Evolutionary conservation across 352 stramenopile genomes (phyloP).

Genomic region (Phytopythium chamaehyphon): DNA sequence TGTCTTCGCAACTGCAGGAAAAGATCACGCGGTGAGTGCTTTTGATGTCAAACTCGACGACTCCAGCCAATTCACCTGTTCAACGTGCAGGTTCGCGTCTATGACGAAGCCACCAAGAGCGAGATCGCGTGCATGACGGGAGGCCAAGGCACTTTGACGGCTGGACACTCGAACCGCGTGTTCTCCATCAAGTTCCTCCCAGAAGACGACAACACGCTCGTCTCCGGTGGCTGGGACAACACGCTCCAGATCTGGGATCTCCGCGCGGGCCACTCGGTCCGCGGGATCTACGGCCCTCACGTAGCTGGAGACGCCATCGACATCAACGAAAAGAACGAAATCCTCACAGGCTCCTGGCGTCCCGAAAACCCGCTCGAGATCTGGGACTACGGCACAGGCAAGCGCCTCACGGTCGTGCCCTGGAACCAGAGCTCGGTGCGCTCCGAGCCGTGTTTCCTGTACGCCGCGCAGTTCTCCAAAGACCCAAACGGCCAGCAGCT

Average conservation of each 20-base stretch:
- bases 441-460: constrained; percentile 84
- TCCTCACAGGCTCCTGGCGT: constrained; percentile 90
- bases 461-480: constrained; percentile 86
- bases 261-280: constrained; percentile 79
- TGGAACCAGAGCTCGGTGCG: constrained; percentile 86
- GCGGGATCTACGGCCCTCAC: constrained; percentile 89
- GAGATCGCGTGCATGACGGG: constrained; percentile 68
- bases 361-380: constrained; percentile 88
- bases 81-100: constrained; percentile 54
- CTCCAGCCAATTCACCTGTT: neutral
- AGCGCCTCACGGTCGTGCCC: constrained; percentile 65
- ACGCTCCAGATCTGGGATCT: constrained; percentile 92
- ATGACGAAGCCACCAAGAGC: constrained; percentile 87
- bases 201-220: constrained; percentile 71
- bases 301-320: constrained; percentile 77
- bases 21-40: constrained; percentile 70
- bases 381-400: constrained; percentile 88
- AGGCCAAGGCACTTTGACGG: constrained; percentile 54
- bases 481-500: constrained; percentile 49
- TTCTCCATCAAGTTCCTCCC: constrained; percentile 90
- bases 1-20: constrained; percentile 86
- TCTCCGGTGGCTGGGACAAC: constrained; percentile 92
- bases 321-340: constrained; percentile 66
- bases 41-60: neutral
- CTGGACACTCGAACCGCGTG: constrained; percentile 90